Base-by-base conservation (phyloP, 2,329 filamentous ascomycete genomes). In the Nemania abortiva region DNA sequence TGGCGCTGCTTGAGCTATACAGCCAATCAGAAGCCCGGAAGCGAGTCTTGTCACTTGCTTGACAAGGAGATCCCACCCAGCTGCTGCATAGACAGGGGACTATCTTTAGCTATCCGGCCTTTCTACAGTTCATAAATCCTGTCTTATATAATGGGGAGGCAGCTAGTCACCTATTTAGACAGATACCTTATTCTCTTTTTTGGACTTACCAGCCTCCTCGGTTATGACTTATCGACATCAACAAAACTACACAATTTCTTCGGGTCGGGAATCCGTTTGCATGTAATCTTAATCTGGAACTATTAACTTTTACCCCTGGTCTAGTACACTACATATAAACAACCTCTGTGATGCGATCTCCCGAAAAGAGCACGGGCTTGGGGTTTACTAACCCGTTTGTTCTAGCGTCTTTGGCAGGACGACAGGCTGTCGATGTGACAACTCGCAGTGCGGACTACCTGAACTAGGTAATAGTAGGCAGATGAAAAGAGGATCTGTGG, bases 341-440 rank as follows among this genome's bases (percentile, higher is more conserved):
- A 54, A 47, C 10, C 54, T 27, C 18, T 50, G 47, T 58, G 47
- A 56, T 58, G 22, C 49, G 53, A 63, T 67, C 42, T 47, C 42
- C 42, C 42, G 42, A 47, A 47, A 47, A 20, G 18, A 47, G 42
- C 42, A 47, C 42, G 42, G 42, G 20, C 42, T 47, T 52, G 11
- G n/a, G 11, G 24, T 11, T 37, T 55, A 34, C 52, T 55, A 55
- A 27, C 52, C 27, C n/a, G 22, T 60, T 54, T 37, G 6, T 62
- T 34, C 65, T 65, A 73, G 73, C 73, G 70, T 70, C 70, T 77
- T 74, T 77, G 75, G 74, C 77, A 73, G 68, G 77, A 74, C 68
- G 69, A 60, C 20, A 18, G 15, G 49, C 27, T 27, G 29, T 54
- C 34, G 50, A 55, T 37, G 22, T 61, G 54, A 59, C 34, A 50